These are phyloP conservation scores for Euphorbia celastroides DNA, from an alignment of 441 rosid genomes.

Conservation along the genomic window DNA sequence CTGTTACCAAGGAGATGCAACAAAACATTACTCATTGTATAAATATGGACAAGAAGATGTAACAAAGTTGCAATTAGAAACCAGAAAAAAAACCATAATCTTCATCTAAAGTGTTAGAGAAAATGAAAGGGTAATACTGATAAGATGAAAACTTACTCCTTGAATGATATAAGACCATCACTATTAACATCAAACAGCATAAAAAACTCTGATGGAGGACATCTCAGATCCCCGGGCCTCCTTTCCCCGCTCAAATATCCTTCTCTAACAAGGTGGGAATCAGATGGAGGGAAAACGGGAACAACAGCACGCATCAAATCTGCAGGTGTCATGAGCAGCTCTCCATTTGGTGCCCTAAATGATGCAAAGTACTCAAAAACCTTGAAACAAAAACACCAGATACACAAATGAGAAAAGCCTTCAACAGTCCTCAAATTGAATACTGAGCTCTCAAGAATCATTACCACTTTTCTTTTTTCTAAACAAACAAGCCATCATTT, in stretches of 20 bases:
- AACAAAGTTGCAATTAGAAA: not conserved
- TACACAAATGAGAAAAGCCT: not conserved
- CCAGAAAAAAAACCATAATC: not conserved
- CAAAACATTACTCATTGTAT: not conserved
- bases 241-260: slow-evolving; percentile 91
- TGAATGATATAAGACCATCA: slow-evolving; percentile 84
- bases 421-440: not conserved
- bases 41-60: not conserved
- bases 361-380: slow-evolving; percentile 92
- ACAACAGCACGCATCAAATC: slow-evolving; percentile 89
- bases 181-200: slow-evolving; percentile 80
- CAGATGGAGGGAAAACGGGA: slow-evolving; percentile 93
- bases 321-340: slow-evolving; percentile 68
- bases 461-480: not conserved
- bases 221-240: slow-evolving; percentile 69
- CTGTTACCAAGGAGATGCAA: slow-evolving; percentile 33
- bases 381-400: slow-evolving; percentile 22
- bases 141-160: slow-evolving; percentile 58
- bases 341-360: slow-evolving; percentile 44
- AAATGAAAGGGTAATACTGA: too few species aligned
- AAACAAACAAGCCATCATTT: not conserved
- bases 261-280: slow-evolving; percentile 75
- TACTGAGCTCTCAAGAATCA: not conserved
- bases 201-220: slow-evolving; percentile 71
- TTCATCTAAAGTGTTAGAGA: too few species aligned